Conservation (phyloP, 495 filamentous ascomycete species). For the Annulohypoxylon nitens region DNA sequence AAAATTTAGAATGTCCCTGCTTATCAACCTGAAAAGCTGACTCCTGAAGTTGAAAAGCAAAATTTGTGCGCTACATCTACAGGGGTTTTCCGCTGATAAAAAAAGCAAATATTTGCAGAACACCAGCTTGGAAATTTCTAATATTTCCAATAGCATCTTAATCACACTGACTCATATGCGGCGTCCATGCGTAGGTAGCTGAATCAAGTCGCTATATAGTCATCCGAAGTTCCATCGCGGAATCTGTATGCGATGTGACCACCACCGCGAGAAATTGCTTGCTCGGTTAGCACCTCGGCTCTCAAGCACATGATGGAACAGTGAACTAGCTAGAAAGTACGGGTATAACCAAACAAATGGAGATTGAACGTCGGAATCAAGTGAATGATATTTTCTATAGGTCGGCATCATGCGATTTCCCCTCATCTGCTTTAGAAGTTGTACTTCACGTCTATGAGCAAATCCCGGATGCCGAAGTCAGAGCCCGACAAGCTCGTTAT, state of each 20-base stretch:
- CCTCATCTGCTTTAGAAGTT: constrained; percentile 26
- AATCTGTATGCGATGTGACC: not conserved
- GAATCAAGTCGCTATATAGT: not conserved
- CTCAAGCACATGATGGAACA: not conserved
- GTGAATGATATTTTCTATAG: constrained; percentile 5
- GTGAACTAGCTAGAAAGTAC: not conserved
- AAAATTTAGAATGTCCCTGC: not conserved
- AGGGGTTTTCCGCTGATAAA: not conserved
- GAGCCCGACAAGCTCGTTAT: constrained; percentile 30
- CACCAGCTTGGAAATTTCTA: not conserved
- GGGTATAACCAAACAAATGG: not conserved
- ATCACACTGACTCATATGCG: not conserved
- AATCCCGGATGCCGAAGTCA: constrained; percentile 45
- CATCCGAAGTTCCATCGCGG: not conserved
- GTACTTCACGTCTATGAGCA: constrained; percentile 15
- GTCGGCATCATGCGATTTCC: constrained; percentile 37
- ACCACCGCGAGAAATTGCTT: not conserved
- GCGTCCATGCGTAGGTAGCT: not conserved
- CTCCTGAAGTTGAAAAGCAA: not conserved
- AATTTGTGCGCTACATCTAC: not conserved
- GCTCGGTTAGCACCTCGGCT: not conserved
- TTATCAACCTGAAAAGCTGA: not conserved
- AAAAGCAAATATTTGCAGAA: not conserved
- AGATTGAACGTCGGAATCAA: not conserved
- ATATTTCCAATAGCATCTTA: not conserved